Conservation (phyloP, 2,329 filamentous ascomycete genomes). For the Pseudocercospora macadamiae region DNA sequence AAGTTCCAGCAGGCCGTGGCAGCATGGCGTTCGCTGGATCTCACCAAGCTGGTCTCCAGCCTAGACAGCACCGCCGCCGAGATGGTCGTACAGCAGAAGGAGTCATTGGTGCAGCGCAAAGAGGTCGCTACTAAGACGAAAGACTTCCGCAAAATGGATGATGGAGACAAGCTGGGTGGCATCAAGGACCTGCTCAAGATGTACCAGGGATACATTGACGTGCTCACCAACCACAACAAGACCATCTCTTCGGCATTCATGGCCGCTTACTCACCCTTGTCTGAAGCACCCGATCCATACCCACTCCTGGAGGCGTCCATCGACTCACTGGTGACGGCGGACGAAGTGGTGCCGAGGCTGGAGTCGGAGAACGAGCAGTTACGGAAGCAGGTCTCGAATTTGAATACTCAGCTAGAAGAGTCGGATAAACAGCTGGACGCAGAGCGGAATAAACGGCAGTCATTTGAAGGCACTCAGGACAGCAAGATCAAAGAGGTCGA, state of each 20-base stretch:
- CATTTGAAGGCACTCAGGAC: conserved; percentile 77
- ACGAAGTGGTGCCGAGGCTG: conserved; percentile 88
- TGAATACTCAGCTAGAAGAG: conserved; percentile 81
- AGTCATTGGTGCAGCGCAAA: conserved; percentile 94
- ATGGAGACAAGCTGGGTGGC: conserved; percentile 81
- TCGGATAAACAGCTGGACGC: conserved; percentile 78
- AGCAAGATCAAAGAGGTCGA: conserved; percentile 86
- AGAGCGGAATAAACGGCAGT: conserved; percentile 72
- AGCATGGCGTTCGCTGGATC: conserved; percentile 91
- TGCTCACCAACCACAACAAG: conserved; percentile 94
- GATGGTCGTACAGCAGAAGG: conserved; percentile 88
- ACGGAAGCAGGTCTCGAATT: conserved; percentile 73
- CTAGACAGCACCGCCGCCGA: conserved; percentile 95
- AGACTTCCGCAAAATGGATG: conserved; percentile 92
- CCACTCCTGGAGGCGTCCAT: conserved; percentile 94
- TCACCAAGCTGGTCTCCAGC: conserved; percentile 78
- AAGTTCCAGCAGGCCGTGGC: conserved; percentile 97
- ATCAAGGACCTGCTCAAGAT: conserved; percentile 85
- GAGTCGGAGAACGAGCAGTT: conserved; percentile 86
- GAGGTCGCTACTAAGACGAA: conserved; percentile 99
- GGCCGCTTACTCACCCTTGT: conserved; percentile 87
- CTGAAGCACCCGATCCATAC: conserved; percentile 95
- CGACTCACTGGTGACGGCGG: conserved; percentile 86
- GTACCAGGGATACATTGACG: conserved; percentile 96
- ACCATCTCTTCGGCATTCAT: conserved; percentile 90